phyloP scores from a whole-genome alignment of 371 early-diverging fungal species.

The Mortierella sp. region DNA sequence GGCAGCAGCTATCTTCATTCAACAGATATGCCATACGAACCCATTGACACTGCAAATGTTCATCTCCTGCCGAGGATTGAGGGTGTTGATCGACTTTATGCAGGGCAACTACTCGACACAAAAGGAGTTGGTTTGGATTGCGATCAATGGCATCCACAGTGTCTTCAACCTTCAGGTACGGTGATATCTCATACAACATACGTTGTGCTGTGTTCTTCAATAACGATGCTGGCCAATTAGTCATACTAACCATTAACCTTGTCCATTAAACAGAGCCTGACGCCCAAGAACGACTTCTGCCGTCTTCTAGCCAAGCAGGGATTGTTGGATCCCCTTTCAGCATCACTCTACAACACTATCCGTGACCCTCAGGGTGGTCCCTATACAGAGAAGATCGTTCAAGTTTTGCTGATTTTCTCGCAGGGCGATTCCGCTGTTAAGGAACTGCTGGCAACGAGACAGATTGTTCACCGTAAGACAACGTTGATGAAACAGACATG shows the following conservation, averaged over 20 bases:
- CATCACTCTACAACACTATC: slow-evolving; percentile 50
- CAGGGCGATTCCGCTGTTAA: slow-evolving; percentile 62
- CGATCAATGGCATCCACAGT: slow-evolving; percentile 61
- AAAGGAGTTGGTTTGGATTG: slow-evolving; percentile 60
- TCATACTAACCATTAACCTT: slow-evolving; percentile 1
- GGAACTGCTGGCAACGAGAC: slow-evolving; percentile 58
- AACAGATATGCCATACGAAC: slow-evolving; percentile 58
- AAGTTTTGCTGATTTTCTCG: slow-evolving; percentile 62
- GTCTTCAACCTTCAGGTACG: slow-evolving; percentile 67
- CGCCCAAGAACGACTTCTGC: slow-evolving; percentile 69
- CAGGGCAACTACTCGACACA: slow-evolving; percentile 57
- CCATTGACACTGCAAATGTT: slow-evolving; percentile 63
- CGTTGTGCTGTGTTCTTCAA: too few species aligned
- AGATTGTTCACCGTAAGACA: slow-evolving; percentile 40
- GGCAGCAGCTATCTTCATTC: slow-evolving; percentile 62
- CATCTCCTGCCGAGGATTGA: slow-evolving; percentile 64
- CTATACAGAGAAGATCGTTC: slow-evolving; percentile 57
- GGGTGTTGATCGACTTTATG: slow-evolving; percentile 59
- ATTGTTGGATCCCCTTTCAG: slow-evolving; percentile 58
- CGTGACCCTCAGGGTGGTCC: slow-evolving; percentile 49
- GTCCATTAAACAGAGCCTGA: slow-evolving; percentile 48
- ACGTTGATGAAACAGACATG: not conserved
- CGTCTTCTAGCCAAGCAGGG: slow-evolving; percentile 62
- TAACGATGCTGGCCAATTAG: too few species aligned
- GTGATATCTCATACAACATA: too few species aligned